These are phyloP conservation scores for Ustilago esculenta DNA, from an alignment of 1,284 basidiomycete species.

Conservation along the genomic window DNA sequence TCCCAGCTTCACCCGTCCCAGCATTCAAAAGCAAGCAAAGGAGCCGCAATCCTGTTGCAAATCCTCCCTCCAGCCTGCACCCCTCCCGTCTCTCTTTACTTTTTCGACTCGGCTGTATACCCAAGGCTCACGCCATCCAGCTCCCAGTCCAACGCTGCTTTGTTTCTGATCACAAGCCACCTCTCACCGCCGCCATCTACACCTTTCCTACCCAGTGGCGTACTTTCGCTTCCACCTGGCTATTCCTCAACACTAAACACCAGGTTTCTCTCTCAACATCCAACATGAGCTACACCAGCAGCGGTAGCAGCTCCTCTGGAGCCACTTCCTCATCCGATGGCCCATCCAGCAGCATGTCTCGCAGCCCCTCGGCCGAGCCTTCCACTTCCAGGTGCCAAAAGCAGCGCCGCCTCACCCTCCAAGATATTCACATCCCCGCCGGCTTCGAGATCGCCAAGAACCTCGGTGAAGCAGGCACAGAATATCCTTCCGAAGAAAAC, in stretches of 20 bases:
- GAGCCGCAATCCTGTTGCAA: no score
- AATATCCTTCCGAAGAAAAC: conserved; percentile 45
- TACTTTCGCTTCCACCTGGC: no score
- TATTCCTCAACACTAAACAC: background rate
- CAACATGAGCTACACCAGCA: conserved; percentile 31
- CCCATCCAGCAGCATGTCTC: conserved; percentile 27
- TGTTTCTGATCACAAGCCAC: no score
- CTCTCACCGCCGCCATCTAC: no score
- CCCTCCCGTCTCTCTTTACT: no score
- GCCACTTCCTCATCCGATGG: conserved; percentile 22
- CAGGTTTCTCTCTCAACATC: background rate
- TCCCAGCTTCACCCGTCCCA: background rate
- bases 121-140: no score
- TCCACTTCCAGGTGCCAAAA: conserved; percentile 2
- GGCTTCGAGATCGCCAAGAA: conserved; percentile 46
- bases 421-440: conserved; percentile 48
- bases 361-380: conserved; percentile 21
- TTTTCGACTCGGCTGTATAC: no score
- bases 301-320: conserved; percentile 28
- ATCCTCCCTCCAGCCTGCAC: no score
- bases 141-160: no score
- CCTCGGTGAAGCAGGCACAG: conserved; percentile 17
- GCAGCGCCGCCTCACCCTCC: conserved; percentile 31
- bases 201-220: no score
- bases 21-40: background rate